Base-by-base conservation (phyloP, 2,329 filamentous ascomycete genomes). In the Sporothrix schenckii region DNA sequence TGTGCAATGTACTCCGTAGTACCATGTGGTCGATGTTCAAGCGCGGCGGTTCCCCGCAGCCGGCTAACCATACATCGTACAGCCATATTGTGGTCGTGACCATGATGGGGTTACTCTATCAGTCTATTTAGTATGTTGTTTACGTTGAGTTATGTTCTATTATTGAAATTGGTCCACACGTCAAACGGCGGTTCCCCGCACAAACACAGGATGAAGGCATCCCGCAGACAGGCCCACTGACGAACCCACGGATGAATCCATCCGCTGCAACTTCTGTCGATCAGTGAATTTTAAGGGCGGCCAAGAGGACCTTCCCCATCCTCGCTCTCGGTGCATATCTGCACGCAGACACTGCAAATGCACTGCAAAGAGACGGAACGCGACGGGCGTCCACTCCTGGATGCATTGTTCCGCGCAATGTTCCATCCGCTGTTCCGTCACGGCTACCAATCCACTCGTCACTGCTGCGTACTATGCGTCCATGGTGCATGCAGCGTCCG, bases 351-450 rank as follows among this genome's bases (percentile, higher is more conserved):
- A 24, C 34, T 53, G 52, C 52, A 61, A 19, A 19, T 11, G 14
- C 50, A 11, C n/a, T 52, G 53, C 27, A 58, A 4, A 16, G 27
- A 39, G 2, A 30, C 16, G 27, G 19, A 19, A 19, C 30, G 10
- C 2, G 6, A 34, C 21, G 30, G n/a, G 2, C 16, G 1, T 34
- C 34, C 19, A 30, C 52, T 54, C 13, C 30, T 44, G 63, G 63
- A 49, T 52, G 49, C 21, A 27, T 69, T 41, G 10, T 69, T 69
- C 67, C 67, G 67, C 54, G 67, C 53, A 4, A 60, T 34, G 24
- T 16, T 69, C 27, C 21, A 47, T 39, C 67, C 67, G 67, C 34
- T 41, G 16, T 49, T 49, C 39, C 49, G 56, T 27, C 39, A 61
- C n/a, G 19, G 44, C 58, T 1, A 21, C 58, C 58, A 13, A 3